Base-by-base conservation (phyloP, 1,139 yeast species). In the Kluyveromyces sp. region DNA sequence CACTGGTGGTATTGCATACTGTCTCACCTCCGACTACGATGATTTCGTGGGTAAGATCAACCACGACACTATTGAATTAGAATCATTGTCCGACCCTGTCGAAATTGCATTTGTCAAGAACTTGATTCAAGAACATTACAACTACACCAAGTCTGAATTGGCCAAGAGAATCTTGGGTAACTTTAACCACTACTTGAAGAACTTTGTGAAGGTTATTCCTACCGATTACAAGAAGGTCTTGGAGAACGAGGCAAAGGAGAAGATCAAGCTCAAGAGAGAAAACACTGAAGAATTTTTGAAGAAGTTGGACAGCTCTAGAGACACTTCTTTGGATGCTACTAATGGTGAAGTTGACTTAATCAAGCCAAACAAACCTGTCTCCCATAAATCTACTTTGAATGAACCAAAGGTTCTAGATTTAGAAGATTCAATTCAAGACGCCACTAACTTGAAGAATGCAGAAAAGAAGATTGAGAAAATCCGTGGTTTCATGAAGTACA, bases 1-100 rank as follows among this genome's bases (percentile, higher is more conserved):
- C 87, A 90, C 97, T 60, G 98, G 98, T 70, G 98, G 98, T 79
- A 92, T 92, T 67, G 96, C 96, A 32, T 92, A 92, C 64, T 97
- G 94, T 50, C 75, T 90, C 60, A 96, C 90, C 61, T 86, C 92
- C 76, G 97, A 94, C 46, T 63, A 60, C 49, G 96, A 90, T 65
- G 96, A 89, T 64, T 90, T 92, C 62, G 70, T 73, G 54, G 81
- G 81, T 51, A 84, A 84, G 70, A 90, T 87, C 56, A 92, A 92
- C 70, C 65, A 71, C 42, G 92, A 83, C 55, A 82, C 88, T 58
- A 92, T 92, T 58, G 97, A 85, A 60, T 76, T 92, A 50, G 75
- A 84, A 41, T 74, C 75, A 48, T 77, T 92, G 46, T 75, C 80
- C 46, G 97, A 90, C 56, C 95, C 97, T 5, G 75, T 83, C 47